Conservation (phyloP, 2,329 filamentous ascomycete genomes). For the Cercospora sojina region DNA sequence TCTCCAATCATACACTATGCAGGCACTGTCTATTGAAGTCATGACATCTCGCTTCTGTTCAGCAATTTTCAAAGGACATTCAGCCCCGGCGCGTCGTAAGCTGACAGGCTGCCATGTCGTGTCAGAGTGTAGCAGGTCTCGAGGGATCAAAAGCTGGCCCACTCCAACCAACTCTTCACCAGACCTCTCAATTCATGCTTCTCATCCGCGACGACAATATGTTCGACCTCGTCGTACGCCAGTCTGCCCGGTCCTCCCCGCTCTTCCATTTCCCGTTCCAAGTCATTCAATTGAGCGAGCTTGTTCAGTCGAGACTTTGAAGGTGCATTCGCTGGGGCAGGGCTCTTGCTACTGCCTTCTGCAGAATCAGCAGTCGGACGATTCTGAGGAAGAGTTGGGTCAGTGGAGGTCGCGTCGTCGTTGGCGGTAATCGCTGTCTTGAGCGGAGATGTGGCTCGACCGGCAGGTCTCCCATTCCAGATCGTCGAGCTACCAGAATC, state of each 20-base stretch:
- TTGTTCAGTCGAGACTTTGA: conserved; percentile 41
- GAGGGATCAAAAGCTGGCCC: conserved; percentile 56
- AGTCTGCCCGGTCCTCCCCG: conserved; percentile 79
- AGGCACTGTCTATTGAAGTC: background rate
- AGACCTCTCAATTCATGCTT: conserved; percentile 68
- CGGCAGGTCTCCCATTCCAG: conserved; percentile 15
- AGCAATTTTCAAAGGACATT: background rate
- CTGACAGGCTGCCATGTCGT: too few species aligned
- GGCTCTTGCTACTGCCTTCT: background rate
- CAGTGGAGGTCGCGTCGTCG: conserved; percentile 10
- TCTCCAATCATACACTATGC: background rate
- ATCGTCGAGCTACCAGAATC: conserved; percentile 11
- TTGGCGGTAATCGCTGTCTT: background rate
- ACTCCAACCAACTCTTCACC: conserved; percentile 86
- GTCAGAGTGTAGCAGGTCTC: too few species aligned
- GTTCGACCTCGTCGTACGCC: conserved; percentile 75
- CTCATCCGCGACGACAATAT: conserved; percentile 64
- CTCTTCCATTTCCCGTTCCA: conserved; percentile 66
- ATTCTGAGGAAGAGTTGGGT: conserved; percentile 30
- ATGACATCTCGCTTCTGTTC: background rate
- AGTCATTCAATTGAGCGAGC: conserved; percentile 56
- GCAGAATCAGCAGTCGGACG: conserved; percentile 15
- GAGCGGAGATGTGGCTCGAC: conserved; percentile 16
- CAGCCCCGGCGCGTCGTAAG: too few species aligned
- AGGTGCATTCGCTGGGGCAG: background rate